These are phyloP conservation scores for Clarkia xantiana DNA, from an alignment of 345 rosid species.

Conservation along the genomic window DNA sequence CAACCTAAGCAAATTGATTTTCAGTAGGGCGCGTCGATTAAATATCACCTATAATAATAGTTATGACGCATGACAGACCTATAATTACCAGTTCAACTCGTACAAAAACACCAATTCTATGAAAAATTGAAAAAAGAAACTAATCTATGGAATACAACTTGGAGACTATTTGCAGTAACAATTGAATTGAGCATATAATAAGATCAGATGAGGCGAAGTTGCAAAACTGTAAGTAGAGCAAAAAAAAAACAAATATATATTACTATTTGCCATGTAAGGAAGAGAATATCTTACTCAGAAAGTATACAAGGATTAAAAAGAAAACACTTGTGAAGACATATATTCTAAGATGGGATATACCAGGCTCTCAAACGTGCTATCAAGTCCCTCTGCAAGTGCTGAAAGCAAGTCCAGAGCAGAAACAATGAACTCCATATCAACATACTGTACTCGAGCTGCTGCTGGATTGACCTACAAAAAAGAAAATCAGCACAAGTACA, in stretches of 20 bases:
- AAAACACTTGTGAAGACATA: too few relatives aligned
- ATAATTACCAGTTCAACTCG: background rate
- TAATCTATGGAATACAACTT: background rate
- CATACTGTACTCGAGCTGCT: slow-evolving; percentile 58
- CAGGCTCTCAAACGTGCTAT: slow-evolving; percentile 86
- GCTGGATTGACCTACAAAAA: slow-evolving; percentile 58
- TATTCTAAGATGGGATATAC: slow-evolving; percentile 18
- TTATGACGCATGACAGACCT: background rate
- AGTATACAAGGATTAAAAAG: background rate
- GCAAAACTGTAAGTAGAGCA: background rate
- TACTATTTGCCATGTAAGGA: background rate
- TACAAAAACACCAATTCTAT: too few relatives aligned
- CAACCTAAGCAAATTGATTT: slow-evolving; percentile 31
- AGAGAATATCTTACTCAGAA: background rate
- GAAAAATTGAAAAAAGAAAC: background rate
- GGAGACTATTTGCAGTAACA: too few relatives aligned
- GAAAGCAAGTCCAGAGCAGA: slow-evolving; percentile 93
- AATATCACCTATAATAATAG: background rate
- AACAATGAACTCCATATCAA: slow-evolving; percentile 73
- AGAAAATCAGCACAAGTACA: background rate
- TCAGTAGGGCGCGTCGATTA: background rate
- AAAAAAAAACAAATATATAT: background rate
- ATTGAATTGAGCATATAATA: too few relatives aligned
- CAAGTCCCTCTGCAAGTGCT: slow-evolving; percentile 88
- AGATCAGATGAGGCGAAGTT: too few relatives aligned